These are phyloP conservation scores for Phialophora expanda DNA, from an alignment of 2,329 filamentous ascomycete genomes.

Conservation along the genomic window DNA sequence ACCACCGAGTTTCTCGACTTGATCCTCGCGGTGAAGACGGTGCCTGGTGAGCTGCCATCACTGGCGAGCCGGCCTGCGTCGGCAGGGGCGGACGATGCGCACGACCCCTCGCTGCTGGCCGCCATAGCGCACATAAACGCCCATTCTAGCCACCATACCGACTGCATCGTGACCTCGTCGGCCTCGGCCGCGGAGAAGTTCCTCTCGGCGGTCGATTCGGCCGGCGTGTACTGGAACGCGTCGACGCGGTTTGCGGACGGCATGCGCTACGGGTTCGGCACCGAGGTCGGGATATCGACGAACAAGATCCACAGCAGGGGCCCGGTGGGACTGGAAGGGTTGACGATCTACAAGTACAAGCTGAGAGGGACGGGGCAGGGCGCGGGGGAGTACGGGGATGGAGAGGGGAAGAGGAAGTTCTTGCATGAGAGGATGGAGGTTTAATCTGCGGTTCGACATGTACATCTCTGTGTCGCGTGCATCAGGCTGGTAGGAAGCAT, in stretches of 20 bases:
- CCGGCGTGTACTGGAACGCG: conserved; percentile 96
- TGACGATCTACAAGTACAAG: conserved; percentile 98
- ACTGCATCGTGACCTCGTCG: conserved; percentile 80
- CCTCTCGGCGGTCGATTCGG: conserved; percentile 83
- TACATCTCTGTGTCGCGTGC: neutral
- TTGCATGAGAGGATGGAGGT: conserved; percentile 59
- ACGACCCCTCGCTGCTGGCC: conserved; percentile 59
- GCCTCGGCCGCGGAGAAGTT: conserved; percentile 74
- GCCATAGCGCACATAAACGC: conserved; percentile 89
- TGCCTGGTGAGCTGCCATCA: conserved; percentile 54
- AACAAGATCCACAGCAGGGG: conserved; percentile 97
- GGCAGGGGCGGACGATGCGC: neutral
- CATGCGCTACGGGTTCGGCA: conserved; percentile 96
- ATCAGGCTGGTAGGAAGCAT: neutral
- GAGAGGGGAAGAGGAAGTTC: conserved; percentile 59
- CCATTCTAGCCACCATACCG: conserved; percentile 93
- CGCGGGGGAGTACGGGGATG: conserved; percentile 71
- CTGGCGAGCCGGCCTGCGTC: no score
- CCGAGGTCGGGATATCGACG: conserved; percentile 96
- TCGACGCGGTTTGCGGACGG: conserved; percentile 94
- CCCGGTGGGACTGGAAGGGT: conserved; percentile 88
- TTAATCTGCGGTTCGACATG: conserved; percentile 3
- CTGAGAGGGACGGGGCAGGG: conserved; percentile 81
- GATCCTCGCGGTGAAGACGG: conserved; percentile 80
- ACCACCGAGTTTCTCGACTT: conserved; percentile 88